Base-by-base conservation (phyloP, 2,329 filamentous ascomycete genomes). In the Colletotrichum plurivorum region DNA sequence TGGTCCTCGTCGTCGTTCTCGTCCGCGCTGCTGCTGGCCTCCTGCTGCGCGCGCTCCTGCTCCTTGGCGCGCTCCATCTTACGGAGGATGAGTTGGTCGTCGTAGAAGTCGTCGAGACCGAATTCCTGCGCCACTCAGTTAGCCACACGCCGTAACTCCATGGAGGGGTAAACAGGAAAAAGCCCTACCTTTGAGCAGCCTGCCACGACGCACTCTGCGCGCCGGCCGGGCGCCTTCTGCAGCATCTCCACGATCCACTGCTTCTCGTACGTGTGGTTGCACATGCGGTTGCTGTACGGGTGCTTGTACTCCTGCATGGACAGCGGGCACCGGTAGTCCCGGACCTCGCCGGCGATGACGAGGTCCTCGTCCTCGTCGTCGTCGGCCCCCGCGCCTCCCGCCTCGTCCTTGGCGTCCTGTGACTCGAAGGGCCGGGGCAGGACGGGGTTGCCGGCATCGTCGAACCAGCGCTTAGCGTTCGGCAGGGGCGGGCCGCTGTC, bases 211-310 rank as follows among this genome's bases (percentile, higher is more conserved):
- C 92, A 94, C 61, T 86, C 82, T 1, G 87, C 82, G 58, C 77
- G 63, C 72, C 80, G 60, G 58, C 74, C 68, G 73, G 75, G n/a
- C 53, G 56, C 22, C 72, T 70, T 63, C 84, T 84, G 76, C 83
- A 90, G 51, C 69, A 82, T 83, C n/a, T 89, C 85, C 25, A 88
- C 66, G 46, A 95, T 90, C 0, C 89, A 88, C 1, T 77, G 75
- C 77, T 88, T 91, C 75, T 95, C 91, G 76, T 93, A 95, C 0
- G 87, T 90, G 77, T 95, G 93, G 63, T 88, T 89, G 82, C 93
- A 95, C 72, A 88, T 87, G 15, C 76, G 81, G 73, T 88, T 93
- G 63, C 88, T 92, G 74, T 88, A 89, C 0, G 93, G 93, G 60
- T 93, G 86, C 49, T 83, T 81, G 82, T 94, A 90, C 52, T 87